phyloP scores from a whole-genome alignment of 1,284 basidiomycete species.

The Tremellales sp. region DNA sequence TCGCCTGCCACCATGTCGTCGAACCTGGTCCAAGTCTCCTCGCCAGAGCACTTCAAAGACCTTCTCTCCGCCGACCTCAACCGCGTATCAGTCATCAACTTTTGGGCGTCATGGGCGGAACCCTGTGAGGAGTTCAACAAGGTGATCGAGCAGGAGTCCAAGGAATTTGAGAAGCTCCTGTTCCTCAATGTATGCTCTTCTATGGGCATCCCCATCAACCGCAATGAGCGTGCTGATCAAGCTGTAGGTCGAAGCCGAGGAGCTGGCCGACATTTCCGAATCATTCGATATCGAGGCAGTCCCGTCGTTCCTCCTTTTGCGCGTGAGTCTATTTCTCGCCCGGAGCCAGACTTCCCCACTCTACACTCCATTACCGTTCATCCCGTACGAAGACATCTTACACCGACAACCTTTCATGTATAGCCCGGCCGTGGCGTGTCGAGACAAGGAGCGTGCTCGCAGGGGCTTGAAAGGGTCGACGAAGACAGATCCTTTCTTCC shows the following conservation, averaged over 20 bases:
- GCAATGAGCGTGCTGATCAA: background rate
- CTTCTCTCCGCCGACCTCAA: slow-evolving; percentile 70
- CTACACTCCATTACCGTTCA: too few species aligned
- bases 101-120: slow-evolving; percentile 89
- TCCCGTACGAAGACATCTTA: too few species aligned
- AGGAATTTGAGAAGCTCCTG: slow-evolving; percentile 64
- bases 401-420: slow-evolving; percentile 2
- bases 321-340: slow-evolving; percentile 55
- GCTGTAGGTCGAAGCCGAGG: slow-evolving; percentile 81
- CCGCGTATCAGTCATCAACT: slow-evolving; percentile 79
- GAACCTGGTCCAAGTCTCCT: slow-evolving; percentile 54
- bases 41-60: slow-evolving; percentile 67
- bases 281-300: slow-evolving; percentile 91
- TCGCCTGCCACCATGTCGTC: too few species aligned
- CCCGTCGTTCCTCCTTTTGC: slow-evolving; percentile 77
- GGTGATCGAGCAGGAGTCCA: slow-evolving; percentile 65
- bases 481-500: too few species aligned
- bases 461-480: too few species aligned
- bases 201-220: too few species aligned
- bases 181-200: slow-evolving; percentile 64
- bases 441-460: too few species aligned
- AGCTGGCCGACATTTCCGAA: slow-evolving; percentile 81
- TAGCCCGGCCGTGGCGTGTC: background rate
- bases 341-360: background rate
- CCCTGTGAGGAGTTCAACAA: slow-evolving; percentile 84